phyloP scores from a whole-genome alignment of 2,329 filamentous ascomycete genomes.

The Xylariaceae sp. region DNA sequence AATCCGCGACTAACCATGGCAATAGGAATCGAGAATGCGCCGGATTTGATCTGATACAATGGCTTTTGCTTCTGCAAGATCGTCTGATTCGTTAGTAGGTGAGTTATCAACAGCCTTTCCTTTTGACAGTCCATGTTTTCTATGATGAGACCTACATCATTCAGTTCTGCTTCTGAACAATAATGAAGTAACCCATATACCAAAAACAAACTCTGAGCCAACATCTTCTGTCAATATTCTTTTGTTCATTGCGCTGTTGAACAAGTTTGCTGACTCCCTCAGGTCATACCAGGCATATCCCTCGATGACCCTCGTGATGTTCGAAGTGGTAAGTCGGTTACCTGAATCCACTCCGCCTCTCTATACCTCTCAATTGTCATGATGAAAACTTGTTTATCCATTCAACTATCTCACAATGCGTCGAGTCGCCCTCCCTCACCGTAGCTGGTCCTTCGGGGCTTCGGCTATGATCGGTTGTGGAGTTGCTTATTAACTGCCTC shows the following conservation, averaged over 20 bases:
- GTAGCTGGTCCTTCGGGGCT: conserved; percentile 42
- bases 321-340: conserved; percentile 3
- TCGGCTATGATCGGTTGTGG: conserved; percentile 68
- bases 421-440: conserved; percentile 72
- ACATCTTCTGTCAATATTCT: conserved; percentile 13
- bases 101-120: neutral
- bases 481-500: conserved; percentile 46
- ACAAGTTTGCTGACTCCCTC: conserved; percentile 15
- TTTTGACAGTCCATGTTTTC: conserved; percentile 27
- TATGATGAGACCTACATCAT: conserved; percentile 59
- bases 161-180: conserved; percentile 74
- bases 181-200: conserved; percentile 60
- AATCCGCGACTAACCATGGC: conserved; percentile 17
- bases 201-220: conserved; percentile 51
- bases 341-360: neutral
- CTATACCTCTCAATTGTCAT: conserved; percentile 28
- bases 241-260: neutral
- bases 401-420: conserved; percentile 62
- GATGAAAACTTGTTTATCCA: conserved; percentile 67
- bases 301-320: neutral
- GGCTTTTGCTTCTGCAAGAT: neutral
- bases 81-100: neutral
- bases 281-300: neutral
- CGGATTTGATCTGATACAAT: neutral
- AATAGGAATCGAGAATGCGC: neutral